These are phyloP conservation scores for Ophiostoma quercus DNA, from an alignment of 2,329 filamentous ascomycete species.

Conservation along the genomic window DNA sequence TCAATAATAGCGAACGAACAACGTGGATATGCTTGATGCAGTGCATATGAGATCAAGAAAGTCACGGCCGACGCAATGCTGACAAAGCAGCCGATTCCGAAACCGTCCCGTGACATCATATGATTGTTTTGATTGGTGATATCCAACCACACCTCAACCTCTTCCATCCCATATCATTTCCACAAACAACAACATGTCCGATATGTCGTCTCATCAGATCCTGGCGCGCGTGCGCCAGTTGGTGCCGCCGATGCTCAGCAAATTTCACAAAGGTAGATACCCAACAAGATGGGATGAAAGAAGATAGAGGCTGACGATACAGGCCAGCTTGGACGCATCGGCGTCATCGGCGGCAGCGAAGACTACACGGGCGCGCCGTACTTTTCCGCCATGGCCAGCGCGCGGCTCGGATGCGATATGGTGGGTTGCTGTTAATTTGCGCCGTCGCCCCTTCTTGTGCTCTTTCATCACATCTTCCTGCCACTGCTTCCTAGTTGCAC, in stretches of 20 bases:
- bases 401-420: slow-evolving; percentile 84
- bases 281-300: neutral
- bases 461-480: neutral
- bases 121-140: neutral
- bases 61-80: neutral
- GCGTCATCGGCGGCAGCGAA: slow-evolving; percentile 88
- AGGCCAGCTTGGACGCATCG: slow-evolving; percentile 80
- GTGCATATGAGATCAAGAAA: neutral
- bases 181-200: slow-evolving; percentile 26
- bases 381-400: slow-evolving; percentile 96
- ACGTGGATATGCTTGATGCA: too few species aligned
- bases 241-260: slow-evolving; percentile 89
- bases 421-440: neutral
- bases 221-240: slow-evolving; percentile 79
- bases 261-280: slow-evolving; percentile 75
- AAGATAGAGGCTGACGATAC: neutral
- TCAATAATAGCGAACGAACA: too few species aligned
- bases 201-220: slow-evolving; percentile 67
- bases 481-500: neutral
- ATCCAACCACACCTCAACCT: neutral
- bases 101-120: slow-evolving; percentile 12
- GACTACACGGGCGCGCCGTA: slow-evolving; percentile 97
- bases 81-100: slow-evolving; percentile 1
- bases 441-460: neutral
- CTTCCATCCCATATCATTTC: neutral